These are phyloP conservation scores for Leccinum subrobustum DNA, from an alignment of 1,284 basidiomycete genomes.

Conservation along the genomic window DNA sequence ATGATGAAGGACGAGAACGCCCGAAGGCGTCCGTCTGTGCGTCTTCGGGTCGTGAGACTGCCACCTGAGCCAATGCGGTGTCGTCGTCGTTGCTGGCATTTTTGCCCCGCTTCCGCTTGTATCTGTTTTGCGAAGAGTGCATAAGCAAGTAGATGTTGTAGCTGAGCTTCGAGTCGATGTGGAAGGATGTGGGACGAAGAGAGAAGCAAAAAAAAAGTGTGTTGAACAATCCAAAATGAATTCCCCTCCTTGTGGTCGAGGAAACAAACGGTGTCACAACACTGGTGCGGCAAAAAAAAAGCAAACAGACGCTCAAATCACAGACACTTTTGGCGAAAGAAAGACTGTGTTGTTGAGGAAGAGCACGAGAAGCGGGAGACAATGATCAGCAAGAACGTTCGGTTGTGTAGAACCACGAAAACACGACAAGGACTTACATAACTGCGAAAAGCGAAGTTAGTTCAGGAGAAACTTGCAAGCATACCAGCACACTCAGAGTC, in stretches of 20 bases:
- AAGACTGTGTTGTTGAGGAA: constrained; percentile 10
- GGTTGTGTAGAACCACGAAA: constrained; percentile 24
- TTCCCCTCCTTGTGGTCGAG: constrained; percentile 19
- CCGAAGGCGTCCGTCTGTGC: constrained; percentile 43
- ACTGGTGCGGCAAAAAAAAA: constrained; percentile 23
- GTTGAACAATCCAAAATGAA: constrained; percentile 31
- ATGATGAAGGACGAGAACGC: constrained; percentile 35
- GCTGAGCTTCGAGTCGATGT: constrained; percentile 29
- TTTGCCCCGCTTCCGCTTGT: constrained; percentile 46
- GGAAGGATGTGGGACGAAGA: constrained; percentile 24
- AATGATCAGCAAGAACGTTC: constrained; percentile 25
- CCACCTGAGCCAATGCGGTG: constrained; percentile 37
- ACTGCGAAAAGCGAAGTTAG: constrained; percentile 31
- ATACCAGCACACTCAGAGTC: constrained; percentile 36
- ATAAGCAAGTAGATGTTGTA: constrained; percentile 37
- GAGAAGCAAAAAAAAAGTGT: constrained; percentile 28
- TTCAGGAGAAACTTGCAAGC: constrained; percentile 30
- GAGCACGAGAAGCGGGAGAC: constrained; percentile 8
- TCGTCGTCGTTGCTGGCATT: constrained; percentile 52
- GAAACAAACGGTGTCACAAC: constrained; percentile 16
- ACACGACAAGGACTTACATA: constrained; percentile 38
- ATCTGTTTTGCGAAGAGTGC: constrained; percentile 50
- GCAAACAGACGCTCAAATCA: constrained; percentile 34
- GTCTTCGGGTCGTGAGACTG: constrained; percentile 50
- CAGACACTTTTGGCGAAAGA: constrained; percentile 21